phyloP scores from a whole-genome alignment of 345 rosid species.

The Rhodomyrtus tomentosa region DNA sequence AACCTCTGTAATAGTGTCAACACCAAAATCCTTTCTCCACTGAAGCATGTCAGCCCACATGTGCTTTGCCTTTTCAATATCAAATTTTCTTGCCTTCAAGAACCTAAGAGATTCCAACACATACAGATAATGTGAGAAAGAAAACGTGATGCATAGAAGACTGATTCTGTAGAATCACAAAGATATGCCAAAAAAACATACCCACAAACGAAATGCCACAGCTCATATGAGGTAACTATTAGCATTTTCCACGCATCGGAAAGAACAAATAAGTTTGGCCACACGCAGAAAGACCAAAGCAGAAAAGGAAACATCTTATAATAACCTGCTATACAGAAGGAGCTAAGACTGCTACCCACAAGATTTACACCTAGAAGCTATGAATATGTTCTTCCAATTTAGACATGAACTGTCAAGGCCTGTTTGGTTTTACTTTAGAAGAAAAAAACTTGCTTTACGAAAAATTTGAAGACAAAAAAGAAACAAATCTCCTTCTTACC shows the following conservation, averaged over 20 bases:
- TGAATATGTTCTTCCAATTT: not conserved
- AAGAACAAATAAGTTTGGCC: not conserved
- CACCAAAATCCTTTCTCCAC: constrained; percentile 87
- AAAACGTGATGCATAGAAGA: not conserved
- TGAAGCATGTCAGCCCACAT: constrained; percentile 99
- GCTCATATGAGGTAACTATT: not conserved
- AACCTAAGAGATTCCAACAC: constrained; percentile 28
- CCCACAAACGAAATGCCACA: not conserved
- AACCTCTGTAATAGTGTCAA: constrained; percentile 77
- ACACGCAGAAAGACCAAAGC: not conserved
- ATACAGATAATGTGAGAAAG: not conserved
- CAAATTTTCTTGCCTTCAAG: constrained; percentile 89
- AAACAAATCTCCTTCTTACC: not conserved
- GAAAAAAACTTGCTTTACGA: not conserved
- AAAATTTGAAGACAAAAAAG: not conserved
- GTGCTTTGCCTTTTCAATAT: constrained; percentile 80
- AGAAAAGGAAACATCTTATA: not conserved
- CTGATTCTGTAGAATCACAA: not conserved
- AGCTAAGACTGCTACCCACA: not conserved
- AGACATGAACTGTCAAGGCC: not conserved
- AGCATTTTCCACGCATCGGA: not conserved
- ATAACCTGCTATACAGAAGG: not conserved
- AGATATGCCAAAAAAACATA: not conserved
- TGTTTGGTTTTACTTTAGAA: not conserved
- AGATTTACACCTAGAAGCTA: not conserved